phyloP scores from a whole-genome alignment of 2,329 filamentous ascomycete species.

The Fusarium dimerum region DNA sequence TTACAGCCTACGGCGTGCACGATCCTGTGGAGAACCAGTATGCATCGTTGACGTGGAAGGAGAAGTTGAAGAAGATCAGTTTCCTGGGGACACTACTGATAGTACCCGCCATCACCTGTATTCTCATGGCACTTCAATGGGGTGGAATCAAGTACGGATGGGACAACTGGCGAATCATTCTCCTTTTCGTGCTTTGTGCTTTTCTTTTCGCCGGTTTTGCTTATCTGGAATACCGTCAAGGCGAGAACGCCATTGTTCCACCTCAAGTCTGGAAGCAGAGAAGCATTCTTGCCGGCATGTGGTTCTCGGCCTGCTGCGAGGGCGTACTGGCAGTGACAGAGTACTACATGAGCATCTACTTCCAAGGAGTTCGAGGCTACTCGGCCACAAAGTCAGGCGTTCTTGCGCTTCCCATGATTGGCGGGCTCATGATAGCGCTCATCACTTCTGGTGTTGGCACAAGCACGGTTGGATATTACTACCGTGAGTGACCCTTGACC shows the following conservation, averaged over 20 bases:
- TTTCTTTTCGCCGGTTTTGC: constrained; percentile 14
- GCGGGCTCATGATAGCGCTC: constrained; percentile 14
- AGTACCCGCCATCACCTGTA: constrained; percentile 17
- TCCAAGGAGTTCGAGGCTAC: constrained; percentile 25
- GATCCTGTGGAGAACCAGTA: constrained; percentile 3
- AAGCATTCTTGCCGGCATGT: constrained; percentile 25
- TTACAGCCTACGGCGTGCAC: constrained; percentile 21
- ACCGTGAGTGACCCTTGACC: constrained; percentile 6
- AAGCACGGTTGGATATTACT: constrained; percentile 25
- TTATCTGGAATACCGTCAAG: constrained; percentile 20
- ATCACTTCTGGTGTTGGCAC: constrained; percentile 24
- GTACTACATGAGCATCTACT: constrained; percentile 30
- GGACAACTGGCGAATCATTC: constrained; percentile 22
- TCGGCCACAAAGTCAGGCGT: constrained; percentile 18
- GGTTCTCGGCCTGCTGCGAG: constrained; percentile 24
- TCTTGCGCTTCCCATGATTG: constrained; percentile 25
- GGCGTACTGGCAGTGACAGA: constrained; percentile 24
- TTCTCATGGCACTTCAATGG: constrained; percentile 28
- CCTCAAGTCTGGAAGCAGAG: constrained; percentile 23
- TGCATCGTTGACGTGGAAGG: constrained; percentile 4
- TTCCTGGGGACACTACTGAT: constrained; percentile 13
- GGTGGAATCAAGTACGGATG: constrained; percentile 25
- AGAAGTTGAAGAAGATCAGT: constrained; percentile 20
- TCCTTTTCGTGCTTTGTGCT: constrained; percentile 12
- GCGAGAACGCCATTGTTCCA: constrained; percentile 16